These are phyloP conservation scores for Leucocoprinus birnbaumii DNA, from an alignment of 768 basidiomycete species.

Conservation along the genomic window DNA sequence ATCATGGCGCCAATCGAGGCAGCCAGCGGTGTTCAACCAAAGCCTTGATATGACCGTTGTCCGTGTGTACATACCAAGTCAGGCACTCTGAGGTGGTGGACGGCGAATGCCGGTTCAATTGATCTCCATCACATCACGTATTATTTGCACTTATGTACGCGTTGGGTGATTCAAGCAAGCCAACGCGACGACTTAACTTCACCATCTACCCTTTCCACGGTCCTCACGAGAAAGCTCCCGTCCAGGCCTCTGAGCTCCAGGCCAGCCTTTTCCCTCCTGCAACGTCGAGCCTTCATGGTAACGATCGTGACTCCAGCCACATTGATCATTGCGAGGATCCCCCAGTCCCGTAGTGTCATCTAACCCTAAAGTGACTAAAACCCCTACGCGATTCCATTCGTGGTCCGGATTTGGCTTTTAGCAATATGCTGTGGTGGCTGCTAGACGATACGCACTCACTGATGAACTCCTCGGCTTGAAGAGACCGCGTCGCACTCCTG, in stretches of 20 bases:
- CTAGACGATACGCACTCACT: constrained; percentile 1
- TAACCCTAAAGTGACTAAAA: constrained; percentile 4
- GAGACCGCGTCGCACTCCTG: not conserved
- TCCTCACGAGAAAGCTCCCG: not conserved
- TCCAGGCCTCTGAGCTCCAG: constrained; percentile 2
- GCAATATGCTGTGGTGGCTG: constrained; percentile 6
- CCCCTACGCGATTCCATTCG: not conserved
- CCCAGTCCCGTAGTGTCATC: constrained; percentile 9
- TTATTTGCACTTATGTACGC: constrained; percentile 7
- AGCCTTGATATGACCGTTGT: too few relatives aligned
- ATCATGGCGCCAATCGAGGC: not conserved
- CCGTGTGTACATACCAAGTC: too few relatives aligned
- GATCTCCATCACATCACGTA: too few relatives aligned
- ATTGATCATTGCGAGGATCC: constrained; percentile 4
- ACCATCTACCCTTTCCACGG: not conserved
- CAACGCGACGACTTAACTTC: not conserved
- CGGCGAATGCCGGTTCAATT: not conserved
- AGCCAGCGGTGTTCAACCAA: not conserved
- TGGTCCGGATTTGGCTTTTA: not conserved
- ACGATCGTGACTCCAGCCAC: constrained; percentile 8
- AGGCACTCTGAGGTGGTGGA: too few relatives aligned
- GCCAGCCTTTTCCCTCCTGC: not conserved
- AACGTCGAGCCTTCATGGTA: constrained; percentile 7
- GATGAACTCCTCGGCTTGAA: not conserved
- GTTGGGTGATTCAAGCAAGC: not conserved